Evolutionary conservation across 192 early-diverging fungal genomes (phyloP).

Genomic region (Backusella westeae): DNA sequence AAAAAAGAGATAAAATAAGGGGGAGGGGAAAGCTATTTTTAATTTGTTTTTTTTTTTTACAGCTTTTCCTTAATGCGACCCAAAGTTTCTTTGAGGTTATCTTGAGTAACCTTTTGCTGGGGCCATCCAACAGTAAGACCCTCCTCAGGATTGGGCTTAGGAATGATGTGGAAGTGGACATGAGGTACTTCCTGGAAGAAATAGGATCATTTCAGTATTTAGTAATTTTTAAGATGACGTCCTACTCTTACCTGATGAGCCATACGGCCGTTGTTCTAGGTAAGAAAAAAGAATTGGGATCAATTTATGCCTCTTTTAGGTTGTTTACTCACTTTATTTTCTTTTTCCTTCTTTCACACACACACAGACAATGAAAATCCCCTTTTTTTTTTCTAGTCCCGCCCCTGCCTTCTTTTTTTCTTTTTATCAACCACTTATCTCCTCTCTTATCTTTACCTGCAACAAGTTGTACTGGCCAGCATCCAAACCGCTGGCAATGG

Average conservation of each 20-base stretch:
- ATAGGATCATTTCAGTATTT: neutral
- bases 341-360: neutral
- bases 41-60: conserved; percentile 12
- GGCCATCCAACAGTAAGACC: conserved; percentile 75
- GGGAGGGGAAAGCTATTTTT: neutral
- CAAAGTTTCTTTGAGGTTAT: conserved; percentile 21
- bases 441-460: conserved; percentile 50
- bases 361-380: neutral
- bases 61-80: conserved; percentile 31
- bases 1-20: neutral
- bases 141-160: conserved; percentile 62
- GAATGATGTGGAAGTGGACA: conserved; percentile 95
- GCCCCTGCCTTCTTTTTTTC: neutral
- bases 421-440: neutral
- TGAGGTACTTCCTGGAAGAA: conserved; percentile 74
- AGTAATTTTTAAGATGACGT: neutral
- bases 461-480: conserved; percentile 81
- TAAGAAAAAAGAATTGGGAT: neutral
- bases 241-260: conserved; percentile 52
- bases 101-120: conserved; percentile 24
- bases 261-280: conserved; percentile 52
- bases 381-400: neutral
- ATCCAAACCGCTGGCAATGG: conserved; percentile 62
- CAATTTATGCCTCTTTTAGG: neutral
- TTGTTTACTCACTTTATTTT: neutral